A percentile compares a stretch with the other conserved stretches of the same genome.
Evolutionary conservation across 2,329 filamentous ascomycete species (phyloP).

Genomic region (Simplicillium sp.): DNA sequence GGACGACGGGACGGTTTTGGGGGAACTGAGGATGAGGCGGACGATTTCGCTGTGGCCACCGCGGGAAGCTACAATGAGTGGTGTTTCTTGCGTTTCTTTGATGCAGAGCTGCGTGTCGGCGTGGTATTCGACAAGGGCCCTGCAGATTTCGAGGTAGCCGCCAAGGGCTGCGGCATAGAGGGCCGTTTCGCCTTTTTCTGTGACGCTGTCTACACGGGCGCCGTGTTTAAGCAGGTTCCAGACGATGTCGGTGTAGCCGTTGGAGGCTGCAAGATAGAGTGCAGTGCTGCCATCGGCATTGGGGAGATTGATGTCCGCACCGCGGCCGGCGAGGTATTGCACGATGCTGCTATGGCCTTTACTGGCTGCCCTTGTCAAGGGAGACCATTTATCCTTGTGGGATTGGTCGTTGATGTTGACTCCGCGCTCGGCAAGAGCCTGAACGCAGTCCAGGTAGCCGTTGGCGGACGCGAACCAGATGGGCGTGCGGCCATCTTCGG

Average conservation of each 20-base stretch:
- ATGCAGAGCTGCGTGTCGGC: too few species aligned
- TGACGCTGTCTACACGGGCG: neutral
- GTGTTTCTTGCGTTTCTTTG: too few species aligned
- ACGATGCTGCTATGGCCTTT: neutral
- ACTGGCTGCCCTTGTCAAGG: constrained; percentile 1
- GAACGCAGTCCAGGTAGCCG: neutral
- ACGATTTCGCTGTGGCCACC: too few species aligned
- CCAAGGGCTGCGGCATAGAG: too few species aligned
- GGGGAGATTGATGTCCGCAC: neutral
- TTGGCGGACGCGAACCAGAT: too few species aligned
- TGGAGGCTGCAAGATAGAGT: constrained; percentile 1
- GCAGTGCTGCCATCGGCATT: constrained; percentile 4
- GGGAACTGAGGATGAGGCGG: too few species aligned
- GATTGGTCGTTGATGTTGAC: neutral
- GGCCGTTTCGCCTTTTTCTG: too few species aligned
- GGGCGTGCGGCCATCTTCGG: too few species aligned
- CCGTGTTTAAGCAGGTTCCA: constrained; percentile 2
- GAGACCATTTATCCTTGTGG: neutral
- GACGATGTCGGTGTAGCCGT: constrained; percentile 2
- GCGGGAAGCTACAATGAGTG: too few species aligned
- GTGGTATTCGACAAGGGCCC: too few species aligned
- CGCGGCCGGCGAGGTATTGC: neutral
- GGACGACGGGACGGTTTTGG: too few species aligned
- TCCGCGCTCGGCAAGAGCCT: neutral
- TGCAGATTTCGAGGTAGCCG: too few species aligned